A percentile compares a stretch with the other conserved stretches of the same genome.
These are phyloP conservation scores for Neurospora sp. DNA, from an alignment of 495 filamentous ascomycete species.

Conservation along the genomic window DNA sequence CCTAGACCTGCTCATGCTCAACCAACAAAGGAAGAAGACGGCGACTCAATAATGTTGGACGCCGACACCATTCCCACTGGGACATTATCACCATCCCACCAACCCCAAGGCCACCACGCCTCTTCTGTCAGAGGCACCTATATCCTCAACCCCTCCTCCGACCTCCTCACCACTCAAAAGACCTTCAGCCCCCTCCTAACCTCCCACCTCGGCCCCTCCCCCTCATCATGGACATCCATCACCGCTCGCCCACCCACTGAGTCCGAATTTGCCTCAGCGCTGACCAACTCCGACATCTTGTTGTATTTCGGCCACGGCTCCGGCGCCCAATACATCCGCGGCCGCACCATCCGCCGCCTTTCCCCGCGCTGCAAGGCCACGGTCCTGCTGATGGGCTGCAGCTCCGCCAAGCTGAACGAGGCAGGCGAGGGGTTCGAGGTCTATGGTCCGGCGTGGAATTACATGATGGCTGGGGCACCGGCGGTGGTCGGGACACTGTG, in stretches of 20 bases:
- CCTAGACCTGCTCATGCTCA: neutral
- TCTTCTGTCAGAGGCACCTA: slow-evolving; percentile 56
- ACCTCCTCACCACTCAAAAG: slow-evolving; percentile 63
- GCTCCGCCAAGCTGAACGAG: slow-evolving; percentile 64
- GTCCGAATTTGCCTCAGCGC: slow-evolving; percentile 54
- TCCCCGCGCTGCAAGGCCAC: slow-evolving; percentile 51
- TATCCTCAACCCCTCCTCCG: slow-evolving; percentile 75
- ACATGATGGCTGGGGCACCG: slow-evolving; percentile 73
- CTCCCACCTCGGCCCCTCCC: slow-evolving; percentile 46
- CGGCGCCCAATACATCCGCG: slow-evolving; percentile 87
- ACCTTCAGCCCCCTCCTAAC: slow-evolving; percentile 57
- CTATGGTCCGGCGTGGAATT: slow-evolving; percentile 80
- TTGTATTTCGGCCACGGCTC: slow-evolving; percentile 95
- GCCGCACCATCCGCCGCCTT: slow-evolving; percentile 65
- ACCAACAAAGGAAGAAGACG: neutral
- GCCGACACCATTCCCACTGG: neutral
- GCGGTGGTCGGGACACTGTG: slow-evolving; percentile 85
- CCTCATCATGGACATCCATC: slow-evolving; percentile 51
- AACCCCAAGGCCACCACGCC: slow-evolving; percentile 42
- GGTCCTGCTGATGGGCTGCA: slow-evolving; percentile 87
- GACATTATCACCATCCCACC: neutral
- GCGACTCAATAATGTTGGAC: neutral
- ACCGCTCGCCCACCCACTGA: slow-evolving; percentile 61
- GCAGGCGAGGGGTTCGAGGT: slow-evolving; percentile 73
- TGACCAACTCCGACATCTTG: slow-evolving; percentile 55